Conservation (phyloP, 2,329 filamentous ascomycete genomes). For the Claviceps humidiphila region DNA sequence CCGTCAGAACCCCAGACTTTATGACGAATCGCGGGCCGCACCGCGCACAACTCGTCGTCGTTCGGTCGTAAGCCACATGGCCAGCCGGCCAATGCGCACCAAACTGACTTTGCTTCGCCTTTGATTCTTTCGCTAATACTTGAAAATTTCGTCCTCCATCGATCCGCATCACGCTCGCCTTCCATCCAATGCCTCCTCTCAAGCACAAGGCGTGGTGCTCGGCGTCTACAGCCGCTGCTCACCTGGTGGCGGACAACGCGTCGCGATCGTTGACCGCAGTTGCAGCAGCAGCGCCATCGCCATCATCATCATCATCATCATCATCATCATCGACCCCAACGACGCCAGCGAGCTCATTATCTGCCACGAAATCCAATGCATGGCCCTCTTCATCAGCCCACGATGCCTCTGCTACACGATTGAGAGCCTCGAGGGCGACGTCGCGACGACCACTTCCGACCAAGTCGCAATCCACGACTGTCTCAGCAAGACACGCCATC, state of each 20-base stretch:
- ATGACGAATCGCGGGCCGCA: background rate
- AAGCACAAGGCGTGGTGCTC: slow-evolving; percentile 10
- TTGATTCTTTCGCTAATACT: slow-evolving; percentile 2
- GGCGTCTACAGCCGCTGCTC: slow-evolving; percentile 9
- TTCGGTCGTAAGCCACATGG: background rate
- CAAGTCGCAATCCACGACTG: background rate
- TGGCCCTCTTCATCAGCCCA: background rate
- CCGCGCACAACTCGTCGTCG: background rate
- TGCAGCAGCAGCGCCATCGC: background rate
- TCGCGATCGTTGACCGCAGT: background rate
- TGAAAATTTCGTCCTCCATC: slow-evolving; percentile 2
- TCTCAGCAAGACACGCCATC: background rate
- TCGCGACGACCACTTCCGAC: background rate
- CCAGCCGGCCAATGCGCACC: no score
- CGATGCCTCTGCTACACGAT: background rate
- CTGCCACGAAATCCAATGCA: background rate
- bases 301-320: background rate
- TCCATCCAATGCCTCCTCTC: slow-evolving; percentile 12
- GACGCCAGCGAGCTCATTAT: background rate
- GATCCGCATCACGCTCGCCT: slow-evolving; percentile 4
- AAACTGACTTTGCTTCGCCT: no score
- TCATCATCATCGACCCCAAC: background rate
- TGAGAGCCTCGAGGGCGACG: background rate
- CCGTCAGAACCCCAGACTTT: background rate
- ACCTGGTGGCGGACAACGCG: slow-evolving; percentile 8